These are phyloP conservation scores for Arthrobotrys entomopaga DNA, from an alignment of 2,329 filamentous ascomycete genomes.

Conservation along the genomic window DNA sequence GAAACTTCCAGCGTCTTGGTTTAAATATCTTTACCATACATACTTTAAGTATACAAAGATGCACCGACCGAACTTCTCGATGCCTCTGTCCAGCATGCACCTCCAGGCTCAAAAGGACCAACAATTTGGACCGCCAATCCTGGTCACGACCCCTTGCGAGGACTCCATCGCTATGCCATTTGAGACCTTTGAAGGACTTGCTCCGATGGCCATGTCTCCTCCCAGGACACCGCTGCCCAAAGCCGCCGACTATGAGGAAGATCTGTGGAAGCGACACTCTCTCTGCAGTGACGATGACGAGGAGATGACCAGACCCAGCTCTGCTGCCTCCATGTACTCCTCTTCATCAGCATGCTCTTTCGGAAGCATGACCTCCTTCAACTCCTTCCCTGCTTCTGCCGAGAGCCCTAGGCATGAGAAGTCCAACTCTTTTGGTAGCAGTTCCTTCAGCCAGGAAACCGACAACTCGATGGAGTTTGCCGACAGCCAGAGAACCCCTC, in stretches of 20 bases:
- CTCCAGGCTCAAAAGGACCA: conserved; percentile 37
- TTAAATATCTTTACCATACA: conserved; percentile 1
- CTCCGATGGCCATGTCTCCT: conserved; percentile 56
- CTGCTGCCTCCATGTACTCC: conserved; percentile 58
- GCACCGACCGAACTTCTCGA: conserved; percentile 48
- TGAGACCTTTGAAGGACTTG: conserved; percentile 36
- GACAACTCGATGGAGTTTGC: conserved; percentile 22
- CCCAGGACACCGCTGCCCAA: conserved; percentile 58
- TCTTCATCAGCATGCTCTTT: conserved; percentile 60
- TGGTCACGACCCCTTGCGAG: conserved; percentile 49
- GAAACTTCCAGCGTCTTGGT: background rate
- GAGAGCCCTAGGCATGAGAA: conserved; percentile 57
- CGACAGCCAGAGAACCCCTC: conserved; percentile 34
- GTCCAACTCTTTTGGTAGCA: conserved; percentile 42
- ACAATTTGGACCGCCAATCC: conserved; percentile 36
- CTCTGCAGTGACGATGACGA: conserved; percentile 38
- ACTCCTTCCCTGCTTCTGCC: conserved; percentile 56
- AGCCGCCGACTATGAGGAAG: conserved; percentile 43
- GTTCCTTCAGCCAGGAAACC: conserved; percentile 42
- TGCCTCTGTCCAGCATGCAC: conserved; percentile 36
- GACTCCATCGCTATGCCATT: conserved; percentile 32
- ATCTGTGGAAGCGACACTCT: conserved; percentile 41
- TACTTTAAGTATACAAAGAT: conserved; percentile 21
- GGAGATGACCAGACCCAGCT: conserved; percentile 57
- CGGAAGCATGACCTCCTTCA: conserved; percentile 58